Conservation (phyloP, 805 yeast genomes). For the Torulaspora maleeae region DNA sequence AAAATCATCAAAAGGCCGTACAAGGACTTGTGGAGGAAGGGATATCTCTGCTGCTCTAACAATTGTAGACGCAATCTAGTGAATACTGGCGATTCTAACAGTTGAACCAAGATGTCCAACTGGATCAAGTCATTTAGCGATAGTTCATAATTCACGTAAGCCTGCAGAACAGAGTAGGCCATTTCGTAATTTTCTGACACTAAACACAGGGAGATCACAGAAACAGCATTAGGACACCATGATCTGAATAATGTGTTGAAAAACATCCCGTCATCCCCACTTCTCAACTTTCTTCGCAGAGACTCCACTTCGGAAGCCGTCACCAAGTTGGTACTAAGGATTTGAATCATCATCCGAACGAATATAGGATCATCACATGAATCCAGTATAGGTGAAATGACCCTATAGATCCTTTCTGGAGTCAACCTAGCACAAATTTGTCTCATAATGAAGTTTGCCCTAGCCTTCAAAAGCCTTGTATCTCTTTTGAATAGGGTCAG, state of each 20-base stretch:
- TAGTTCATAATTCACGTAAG: slow-evolving; percentile 71
- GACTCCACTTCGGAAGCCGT: slow-evolving; percentile 76
- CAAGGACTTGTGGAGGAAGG: slow-evolving; percentile 76
- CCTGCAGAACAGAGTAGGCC: slow-evolving; percentile 75
- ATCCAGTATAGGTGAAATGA: slow-evolving; percentile 70
- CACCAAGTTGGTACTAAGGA: slow-evolving; percentile 76
- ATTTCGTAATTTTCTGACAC: slow-evolving; percentile 84
- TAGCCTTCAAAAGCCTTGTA: slow-evolving; percentile 55
- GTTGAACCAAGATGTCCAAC: slow-evolving; percentile 81
- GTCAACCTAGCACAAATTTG: slow-evolving; percentile 77
- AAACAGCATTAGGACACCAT: slow-evolving; percentile 90
- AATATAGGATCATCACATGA: slow-evolving; percentile 59
- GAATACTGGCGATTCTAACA: slow-evolving; percentile 89
- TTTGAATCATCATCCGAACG: slow-evolving; percentile 76
- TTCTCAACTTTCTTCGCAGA: slow-evolving; percentile 64
- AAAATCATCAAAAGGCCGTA: slow-evolving; percentile 90
- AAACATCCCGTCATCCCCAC: slow-evolving; percentile 63
- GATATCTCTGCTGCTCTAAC: slow-evolving; percentile 79
- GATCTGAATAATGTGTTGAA: slow-evolving; percentile 76
- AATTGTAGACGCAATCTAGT: slow-evolving; percentile 80
- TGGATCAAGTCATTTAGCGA: slow-evolving; percentile 77
- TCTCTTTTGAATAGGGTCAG: slow-evolving; percentile 67
- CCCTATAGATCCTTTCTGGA: slow-evolving; percentile 77
- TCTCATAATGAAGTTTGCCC: slow-evolving; percentile 79
- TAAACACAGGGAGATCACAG: slow-evolving; percentile 78